Conservation (phyloP, 805 yeast genomes). For the Yarrowia sp. region DNA sequence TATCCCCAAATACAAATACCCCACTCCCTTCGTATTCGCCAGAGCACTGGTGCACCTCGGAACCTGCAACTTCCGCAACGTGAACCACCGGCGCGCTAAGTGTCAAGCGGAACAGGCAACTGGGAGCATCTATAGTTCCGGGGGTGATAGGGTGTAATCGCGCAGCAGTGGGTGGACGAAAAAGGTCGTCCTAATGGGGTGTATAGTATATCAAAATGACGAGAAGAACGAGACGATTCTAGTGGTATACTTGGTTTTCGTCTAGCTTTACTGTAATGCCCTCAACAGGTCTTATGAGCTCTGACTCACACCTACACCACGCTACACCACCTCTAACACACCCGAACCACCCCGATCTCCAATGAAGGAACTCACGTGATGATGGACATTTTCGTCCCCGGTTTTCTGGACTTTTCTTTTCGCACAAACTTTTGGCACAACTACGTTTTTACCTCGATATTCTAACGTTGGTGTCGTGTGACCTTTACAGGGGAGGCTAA, state of each 20-base stretch:
- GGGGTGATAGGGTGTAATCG: too few species aligned
- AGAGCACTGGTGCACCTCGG: too few species aligned
- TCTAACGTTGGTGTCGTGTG: constrained; percentile 13
- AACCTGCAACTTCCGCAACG: too few species aligned
- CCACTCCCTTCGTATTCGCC: too few species aligned
- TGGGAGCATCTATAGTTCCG: too few species aligned
- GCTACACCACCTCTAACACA: too few species aligned
- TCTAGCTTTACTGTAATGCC: not conserved
- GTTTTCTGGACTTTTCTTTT: not conserved
- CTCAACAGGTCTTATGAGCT: too few species aligned
- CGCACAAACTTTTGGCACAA: not conserved
- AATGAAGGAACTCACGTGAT: not conserved
- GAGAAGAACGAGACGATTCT: not conserved
- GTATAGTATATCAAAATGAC: not conserved
- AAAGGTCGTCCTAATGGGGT: not conserved
- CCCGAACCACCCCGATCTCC: not conserved
- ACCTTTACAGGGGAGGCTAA: not conserved
- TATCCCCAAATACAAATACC: too few species aligned
- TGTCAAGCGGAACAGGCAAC: too few species aligned
- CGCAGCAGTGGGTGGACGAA: too few species aligned
- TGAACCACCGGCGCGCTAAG: too few species aligned
- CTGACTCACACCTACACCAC: not conserved
- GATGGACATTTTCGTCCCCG: not conserved
- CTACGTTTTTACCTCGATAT: constrained; percentile 1
- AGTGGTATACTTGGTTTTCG: not conserved